Conservation (phyloP, 2,329 filamentous ascomycete species). For the Reticulascus tulasneorum region DNA sequence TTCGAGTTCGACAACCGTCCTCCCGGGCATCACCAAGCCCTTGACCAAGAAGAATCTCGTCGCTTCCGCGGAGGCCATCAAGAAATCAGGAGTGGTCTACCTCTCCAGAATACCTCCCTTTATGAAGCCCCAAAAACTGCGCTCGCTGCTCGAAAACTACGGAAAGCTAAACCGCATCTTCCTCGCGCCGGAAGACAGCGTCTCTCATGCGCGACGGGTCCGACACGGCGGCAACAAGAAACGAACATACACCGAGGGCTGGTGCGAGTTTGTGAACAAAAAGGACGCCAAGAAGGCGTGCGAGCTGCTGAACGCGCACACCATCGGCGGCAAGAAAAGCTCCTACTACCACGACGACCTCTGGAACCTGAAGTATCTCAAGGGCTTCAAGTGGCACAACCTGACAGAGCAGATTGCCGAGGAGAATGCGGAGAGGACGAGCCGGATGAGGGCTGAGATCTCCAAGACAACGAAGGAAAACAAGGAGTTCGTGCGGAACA, state of each 20-base stretch:
- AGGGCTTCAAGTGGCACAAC: constrained; percentile 78
- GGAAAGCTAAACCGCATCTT: constrained; percentile 75
- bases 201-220: constrained; percentile 62
- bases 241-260: constrained; percentile 76
- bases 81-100: constrained; percentile 77
- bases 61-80: constrained; percentile 58
- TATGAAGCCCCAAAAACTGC: constrained; percentile 79
- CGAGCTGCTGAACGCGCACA: constrained; percentile 71
- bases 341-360: constrained; percentile 81
- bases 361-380: constrained; percentile 79
- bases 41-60: constrained; percentile 66
- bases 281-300: constrained; percentile 72
- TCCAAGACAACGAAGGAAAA: constrained; percentile 73
- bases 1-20: constrained; percentile 17
- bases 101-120: constrained; percentile 81
- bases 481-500: constrained; percentile 73
- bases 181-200: constrained; percentile 70
- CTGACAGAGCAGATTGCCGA: constrained; percentile 73
- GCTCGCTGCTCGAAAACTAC: constrained; percentile 70
- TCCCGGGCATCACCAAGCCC: constrained; percentile 49
- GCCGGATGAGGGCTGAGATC: constrained; percentile 74
- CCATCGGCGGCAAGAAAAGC: constrained; percentile 79
- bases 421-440: constrained; percentile 75
- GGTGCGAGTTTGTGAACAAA: constrained; percentile 79
- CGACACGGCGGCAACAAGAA: constrained; percentile 78